These are phyloP conservation scores for Curvularia verruculosa DNA, from an alignment of 2,329 filamentous ascomycete species.

Conservation along the genomic window DNA sequence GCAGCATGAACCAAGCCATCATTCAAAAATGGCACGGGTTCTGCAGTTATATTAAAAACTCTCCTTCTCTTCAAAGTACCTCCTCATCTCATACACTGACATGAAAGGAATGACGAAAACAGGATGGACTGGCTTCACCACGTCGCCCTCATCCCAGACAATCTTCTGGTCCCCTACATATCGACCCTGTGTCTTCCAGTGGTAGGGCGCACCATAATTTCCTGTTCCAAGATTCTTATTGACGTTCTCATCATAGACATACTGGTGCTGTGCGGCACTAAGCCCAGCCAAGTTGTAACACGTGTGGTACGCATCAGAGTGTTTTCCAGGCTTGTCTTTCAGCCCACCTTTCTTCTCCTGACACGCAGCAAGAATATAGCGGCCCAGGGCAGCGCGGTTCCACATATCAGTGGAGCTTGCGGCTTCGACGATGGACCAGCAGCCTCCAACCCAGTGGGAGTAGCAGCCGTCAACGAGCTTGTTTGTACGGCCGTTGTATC, in stretches of 20 bases:
- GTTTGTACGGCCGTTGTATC: conserved; percentile 92
- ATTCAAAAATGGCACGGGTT: too few relatives aligned
- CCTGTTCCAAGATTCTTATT: conserved; percentile 35
- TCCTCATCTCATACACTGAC: conserved; percentile 67
- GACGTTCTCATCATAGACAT: conserved; percentile 53
- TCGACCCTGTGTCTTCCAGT: conserved; percentile 53
- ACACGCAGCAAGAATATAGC: conserved; percentile 89
- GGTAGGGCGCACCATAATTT: conserved; percentile 50
- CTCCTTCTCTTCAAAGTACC: conserved; percentile 67
- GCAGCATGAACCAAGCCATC: too few relatives aligned
- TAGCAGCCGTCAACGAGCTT: conserved; percentile 99
- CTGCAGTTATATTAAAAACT: conserved; percentile 46
- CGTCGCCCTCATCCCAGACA: conserved; percentile 70
- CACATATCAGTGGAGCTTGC: conserved; percentile 66
- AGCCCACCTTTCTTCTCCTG: conserved; percentile 82
- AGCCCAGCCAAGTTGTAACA: conserved; percentile 90
- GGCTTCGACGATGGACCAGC: conserved; percentile 89
- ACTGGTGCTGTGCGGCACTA: conserved; percentile 76
- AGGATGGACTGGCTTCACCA: conserved; percentile 75
- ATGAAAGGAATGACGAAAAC: conserved; percentile 82
- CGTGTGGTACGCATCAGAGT: conserved; percentile 87
- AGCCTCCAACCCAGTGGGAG: conserved; percentile 95
- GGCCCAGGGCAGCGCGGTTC: conserved; percentile 80
- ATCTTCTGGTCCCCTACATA: conserved; percentile 60
- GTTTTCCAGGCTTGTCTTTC: conserved; percentile 90